Evolutionary conservation across 306 rosid genomes (phyloP).

Genomic region (Notholithocarpus densiflorus): DNA sequence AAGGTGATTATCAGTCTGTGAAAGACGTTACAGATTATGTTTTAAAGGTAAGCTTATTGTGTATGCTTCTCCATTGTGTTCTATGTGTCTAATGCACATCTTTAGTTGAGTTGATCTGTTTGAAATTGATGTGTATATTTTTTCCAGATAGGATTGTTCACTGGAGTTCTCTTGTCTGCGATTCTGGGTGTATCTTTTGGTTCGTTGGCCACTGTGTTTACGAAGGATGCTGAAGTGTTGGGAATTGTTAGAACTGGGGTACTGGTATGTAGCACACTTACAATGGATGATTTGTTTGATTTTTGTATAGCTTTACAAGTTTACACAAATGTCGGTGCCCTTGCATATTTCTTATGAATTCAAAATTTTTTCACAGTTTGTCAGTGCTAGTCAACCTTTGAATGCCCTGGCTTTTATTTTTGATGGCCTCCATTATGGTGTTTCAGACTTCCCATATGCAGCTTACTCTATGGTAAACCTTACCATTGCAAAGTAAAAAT

Average conservation of each 20-base stretch:
- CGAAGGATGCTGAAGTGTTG: conserved; percentile 78
- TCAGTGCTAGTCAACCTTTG: conserved; percentile 92
- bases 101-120: conserved; percentile 9
- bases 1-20: conserved; percentile 69
- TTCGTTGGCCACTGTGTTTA: conserved; percentile 74
- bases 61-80: conserved; percentile 11
- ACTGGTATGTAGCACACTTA: conserved; percentile 55
- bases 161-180: conserved; percentile 63
- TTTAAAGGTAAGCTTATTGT: conserved; percentile 45
- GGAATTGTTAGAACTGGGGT: conserved; percentile 63
- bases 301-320: background rate
- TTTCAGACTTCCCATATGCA: conserved; percentile 90
- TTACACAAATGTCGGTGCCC: background rate
- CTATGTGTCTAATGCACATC: conserved; percentile 16
- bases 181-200: conserved; percentile 78
- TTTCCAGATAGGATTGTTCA: conserved; percentile 72
- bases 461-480: conserved; percentile 83
- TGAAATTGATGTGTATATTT: conserved; percentile 22
- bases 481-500: conserved; percentile 8
- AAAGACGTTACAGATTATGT: conserved; percentile 64
- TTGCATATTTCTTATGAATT: conserved; percentile 14
- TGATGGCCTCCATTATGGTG: conserved; percentile 91
- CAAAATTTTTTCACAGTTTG: conserved; percentile 49
- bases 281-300: conserved; percentile 17
- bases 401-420: conserved; percentile 81